These are phyloP conservation scores for Boletus barrowsii DNA, from an alignment of 768 basidiomycete genomes.

Conservation along the genomic window DNA sequence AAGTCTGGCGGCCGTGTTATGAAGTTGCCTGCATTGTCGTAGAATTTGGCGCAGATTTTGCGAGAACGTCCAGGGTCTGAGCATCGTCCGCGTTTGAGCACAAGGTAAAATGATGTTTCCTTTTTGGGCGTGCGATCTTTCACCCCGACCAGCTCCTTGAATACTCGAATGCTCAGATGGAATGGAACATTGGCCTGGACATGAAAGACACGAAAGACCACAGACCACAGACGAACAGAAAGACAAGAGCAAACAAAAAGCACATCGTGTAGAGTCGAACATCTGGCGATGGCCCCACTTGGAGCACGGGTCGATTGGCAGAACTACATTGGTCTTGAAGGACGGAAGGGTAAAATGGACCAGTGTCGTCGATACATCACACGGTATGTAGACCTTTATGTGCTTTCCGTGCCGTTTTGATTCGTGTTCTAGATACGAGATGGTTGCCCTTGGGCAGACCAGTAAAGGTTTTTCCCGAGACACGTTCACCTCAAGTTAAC, in stretches of 20 bases:
- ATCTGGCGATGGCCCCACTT: conserved; percentile 50
- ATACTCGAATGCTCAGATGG: conserved; percentile 43
- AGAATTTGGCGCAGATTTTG: conserved; percentile 36
- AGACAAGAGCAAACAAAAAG: conserved; percentile 23
- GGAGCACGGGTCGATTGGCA: conserved; percentile 53
- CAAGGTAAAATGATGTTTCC: conserved; percentile 16
- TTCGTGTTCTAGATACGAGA: conserved; percentile 25
- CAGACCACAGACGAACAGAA: conserved; percentile 23
- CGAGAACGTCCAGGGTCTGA: conserved; percentile 49
- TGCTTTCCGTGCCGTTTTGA: conserved; percentile 4
- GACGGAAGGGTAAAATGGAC: conserved; percentile 53
- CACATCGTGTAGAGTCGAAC: conserved; percentile 26
- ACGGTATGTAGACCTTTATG: conserved; percentile 17
- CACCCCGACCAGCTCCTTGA: background rate
- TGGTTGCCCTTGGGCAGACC: conserved; percentile 32
- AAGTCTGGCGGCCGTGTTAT: conserved; percentile 38
- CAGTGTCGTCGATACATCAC: conserved; percentile 33
- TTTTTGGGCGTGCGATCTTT: conserved; percentile 15
- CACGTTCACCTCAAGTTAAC: conserved; percentile 38
- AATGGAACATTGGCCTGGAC: conserved; percentile 75
- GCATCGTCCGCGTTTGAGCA: conserved; percentile 37
- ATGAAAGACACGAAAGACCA: conserved; percentile 36
- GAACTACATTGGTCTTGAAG: conserved; percentile 50
- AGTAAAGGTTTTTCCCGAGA: conserved; percentile 56
- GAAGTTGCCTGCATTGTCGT: conserved; percentile 39